Evolutionary conservation across 441 rosid genomes (phyloP), one percentile per base, ranked within the genome.

Genomic region (Cnidoscolus chayamansa): DNA sequence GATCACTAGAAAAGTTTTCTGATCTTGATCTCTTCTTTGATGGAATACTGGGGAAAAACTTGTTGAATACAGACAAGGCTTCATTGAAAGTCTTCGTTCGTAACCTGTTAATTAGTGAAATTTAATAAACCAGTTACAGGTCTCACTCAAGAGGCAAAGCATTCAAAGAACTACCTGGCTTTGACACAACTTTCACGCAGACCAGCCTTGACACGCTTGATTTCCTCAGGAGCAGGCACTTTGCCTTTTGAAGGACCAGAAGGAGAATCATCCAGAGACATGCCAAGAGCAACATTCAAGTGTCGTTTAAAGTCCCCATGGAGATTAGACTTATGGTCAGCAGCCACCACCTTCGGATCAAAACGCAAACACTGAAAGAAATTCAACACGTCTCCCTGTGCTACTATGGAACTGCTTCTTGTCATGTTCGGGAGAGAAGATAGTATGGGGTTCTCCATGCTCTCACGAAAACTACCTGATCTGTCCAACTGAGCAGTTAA

Each of bases 1-100:
- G 88, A 30, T 90, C 97, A 83, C 56, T 80, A 68, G 88, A 61
- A 84, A 84, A 86, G 53, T 84, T 81, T 74, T 94, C 99, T 78
- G 86, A 79, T 72, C 97, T 89, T 73, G 96, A 88, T 83, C 98
- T 92, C 84, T 89, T 94, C 88, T 88, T 94, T 74, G 96, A 82
- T 64, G 90, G 90, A 75, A 90, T 68, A 75, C 78, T 84, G n/a
- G 96, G 93, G 76, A 90, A 88, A 78, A 83, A 86, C 82, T 94
- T 87, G 84, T 88, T 90, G 82, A 96, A 81, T 67, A 84, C 93
- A 79, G 88, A 88, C 66, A 96, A 86, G 59, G 97, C 91, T 79
- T 96, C 97, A 75, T 59, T 86, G 84, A 89, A 96, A 49, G 80
- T 86, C 83, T 87, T 92, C 76, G 76, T 67, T n/a, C 93, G 96